These are phyloP conservation scores for Stygiomarasmius scandens DNA, from an alignment of 1,284 basidiomycete genomes.

Conservation along the genomic window DNA sequence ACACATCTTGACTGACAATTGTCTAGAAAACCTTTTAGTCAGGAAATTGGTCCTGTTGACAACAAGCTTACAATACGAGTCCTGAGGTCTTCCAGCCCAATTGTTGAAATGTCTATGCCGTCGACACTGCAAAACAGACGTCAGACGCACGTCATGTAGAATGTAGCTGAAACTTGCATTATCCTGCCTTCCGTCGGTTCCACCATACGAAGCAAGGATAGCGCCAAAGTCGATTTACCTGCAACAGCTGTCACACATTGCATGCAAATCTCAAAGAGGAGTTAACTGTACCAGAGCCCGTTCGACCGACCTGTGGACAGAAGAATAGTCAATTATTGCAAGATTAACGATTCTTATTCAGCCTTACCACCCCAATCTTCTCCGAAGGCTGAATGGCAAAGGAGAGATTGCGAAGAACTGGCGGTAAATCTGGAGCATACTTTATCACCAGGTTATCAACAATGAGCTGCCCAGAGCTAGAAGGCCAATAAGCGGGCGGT, in stretches of 20 bases:
- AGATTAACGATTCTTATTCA: not conserved
- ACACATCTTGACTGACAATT: conserved; percentile 82
- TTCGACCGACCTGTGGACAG: conserved; percentile 61
- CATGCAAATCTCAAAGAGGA: not conserved
- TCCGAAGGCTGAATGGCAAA: conserved; percentile 76
- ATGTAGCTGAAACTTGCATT: conserved; percentile 41
- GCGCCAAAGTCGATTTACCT: conserved; percentile 76
- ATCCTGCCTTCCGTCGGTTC: conserved; percentile 78
- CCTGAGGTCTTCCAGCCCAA: conserved; percentile 83
- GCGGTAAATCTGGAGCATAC: conserved; percentile 76
- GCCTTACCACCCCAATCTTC: conserved; percentile 71
- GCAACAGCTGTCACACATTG: conserved; percentile 11
- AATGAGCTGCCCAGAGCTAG: conserved; percentile 54
- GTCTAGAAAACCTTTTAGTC: conserved; percentile 46
- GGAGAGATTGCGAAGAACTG: conserved; percentile 68
- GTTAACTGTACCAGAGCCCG: conserved; percentile 54
- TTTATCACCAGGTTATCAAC: conserved; percentile 71
- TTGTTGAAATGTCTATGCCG: conserved; percentile 78
- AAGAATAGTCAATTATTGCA: not conserved
- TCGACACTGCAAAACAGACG: conserved; percentile 56
- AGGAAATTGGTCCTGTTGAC: conserved; percentile 5
- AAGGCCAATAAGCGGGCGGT: conserved; percentile 81
- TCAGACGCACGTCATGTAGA: not conserved
- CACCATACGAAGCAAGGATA: conserved; percentile 79
- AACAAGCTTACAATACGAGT: conserved; percentile 53